Evolutionary conservation across 805 yeast species (phyloP).

Genomic region (Yarrowia deformans): DNA sequence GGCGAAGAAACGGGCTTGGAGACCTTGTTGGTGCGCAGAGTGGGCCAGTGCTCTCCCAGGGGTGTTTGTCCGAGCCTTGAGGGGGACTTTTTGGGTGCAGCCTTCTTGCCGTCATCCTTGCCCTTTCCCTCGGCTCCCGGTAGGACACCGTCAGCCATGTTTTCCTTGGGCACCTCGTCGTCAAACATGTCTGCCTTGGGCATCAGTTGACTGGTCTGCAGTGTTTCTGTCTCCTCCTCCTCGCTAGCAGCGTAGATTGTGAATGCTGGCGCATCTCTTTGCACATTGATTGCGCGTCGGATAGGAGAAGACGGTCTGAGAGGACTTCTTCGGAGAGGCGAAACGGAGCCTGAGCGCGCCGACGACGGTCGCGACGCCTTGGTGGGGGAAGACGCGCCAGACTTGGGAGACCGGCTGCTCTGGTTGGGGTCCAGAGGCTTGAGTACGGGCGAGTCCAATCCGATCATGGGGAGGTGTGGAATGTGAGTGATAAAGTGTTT

Average conservation of each 20-base stretch:
- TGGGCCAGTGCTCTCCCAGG: conserved; percentile 36
- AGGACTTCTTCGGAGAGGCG: conserved; percentile 17
- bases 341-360: conserved; percentile 27
- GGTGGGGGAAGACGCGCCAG: conserved; percentile 28
- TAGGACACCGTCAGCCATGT: conserved; percentile 15
- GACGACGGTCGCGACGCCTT: conserved; percentile 23
- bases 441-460: conserved; percentile 37
- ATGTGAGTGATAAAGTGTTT: conserved; percentile 21
- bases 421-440: conserved; percentile 34
- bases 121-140: conserved; percentile 1
- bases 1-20: conserved; percentile 20
- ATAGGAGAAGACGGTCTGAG: conserved; percentile 16
- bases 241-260: conserved; percentile 34
- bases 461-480: conserved; percentile 29
- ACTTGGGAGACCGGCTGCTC: conserved; percentile 28
- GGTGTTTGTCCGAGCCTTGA: conserved; percentile 16
- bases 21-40: conserved; percentile 14
- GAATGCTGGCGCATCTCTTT: conserved; percentile 32
- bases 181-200: conserved; percentile 36
- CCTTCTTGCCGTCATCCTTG: conserved; percentile 7
- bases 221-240: conserved; percentile 26
- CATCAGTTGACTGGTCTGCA: background rate
- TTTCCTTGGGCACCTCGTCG: conserved; percentile 38
- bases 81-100: conserved; percentile 3
- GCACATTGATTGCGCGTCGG: conserved; percentile 31